Evolutionary conservation across 2,329 filamentous ascomycete species (phyloP), one percentile per base, ranked within the genome.

Genomic region (Endothia cerciana): DNA sequence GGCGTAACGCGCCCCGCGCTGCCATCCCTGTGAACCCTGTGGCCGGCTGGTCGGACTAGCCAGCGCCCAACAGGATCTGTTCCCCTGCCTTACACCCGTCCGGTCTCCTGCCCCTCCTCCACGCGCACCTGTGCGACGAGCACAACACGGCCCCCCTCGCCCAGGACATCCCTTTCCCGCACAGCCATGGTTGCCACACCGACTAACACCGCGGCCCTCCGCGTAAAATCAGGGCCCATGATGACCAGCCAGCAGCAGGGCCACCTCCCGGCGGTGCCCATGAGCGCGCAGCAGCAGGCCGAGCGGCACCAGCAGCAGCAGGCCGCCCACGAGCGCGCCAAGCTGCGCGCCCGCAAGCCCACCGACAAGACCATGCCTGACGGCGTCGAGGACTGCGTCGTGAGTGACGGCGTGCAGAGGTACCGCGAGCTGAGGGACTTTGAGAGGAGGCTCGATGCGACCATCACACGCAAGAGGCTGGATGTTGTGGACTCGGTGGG

Each of bases 311-410:
- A 81, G 63, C 79, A 82, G 65, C 79, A 82, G 69, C 76, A 80
- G 66, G 79, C 83, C 70, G 86, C 87, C 55, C 84, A 83, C 71
- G 89, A 92, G 75, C 83, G 87, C 69, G 89, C 91, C 56, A 93
- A 94, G 77, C 88, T 93, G 68, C 89, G 92, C 71, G 93, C 92
- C 74, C 89, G 89, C 75, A 96, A 94, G 78, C 95, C 95, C 1
- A 97, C 93, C 66, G 95, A 99, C 79, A 97, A 93, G 83, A 95
- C 93, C 73, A 88, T 99, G 33, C 94, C 95, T 47, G 94, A 98
- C 70, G 93, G 92, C 64, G 85, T 97, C 55, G 94, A 96, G 72
- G 89, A 93, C 58, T 87, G 91, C 69, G 87, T 93, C 68, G 88
- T 97, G 70, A 93, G 91, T 69, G 91, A 97, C 76, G 90, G 91